Conservation (phyloP, 1,139 yeast genomes). For the Zhuliangozyma blackwelliae region DNA sequence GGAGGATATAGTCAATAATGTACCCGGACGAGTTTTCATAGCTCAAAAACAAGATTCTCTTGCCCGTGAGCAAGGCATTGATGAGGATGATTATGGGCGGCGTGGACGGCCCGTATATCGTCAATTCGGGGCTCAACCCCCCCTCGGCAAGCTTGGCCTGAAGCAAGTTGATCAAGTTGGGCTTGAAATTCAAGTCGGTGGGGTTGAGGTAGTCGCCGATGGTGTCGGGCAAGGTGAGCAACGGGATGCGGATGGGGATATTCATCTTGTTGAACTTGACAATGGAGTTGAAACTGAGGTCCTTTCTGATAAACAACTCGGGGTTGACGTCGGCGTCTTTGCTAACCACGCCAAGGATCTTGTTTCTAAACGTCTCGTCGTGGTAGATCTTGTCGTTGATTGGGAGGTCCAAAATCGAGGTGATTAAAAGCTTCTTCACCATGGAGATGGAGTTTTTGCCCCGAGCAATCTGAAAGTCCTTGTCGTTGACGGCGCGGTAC, state of each 20-base stretch:
- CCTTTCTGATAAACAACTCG: constrained; percentile 40
- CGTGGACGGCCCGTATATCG: constrained; percentile 54
- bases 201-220: constrained; percentile 47
- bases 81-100: constrained; percentile 56
- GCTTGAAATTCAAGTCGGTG: constrained; percentile 41
- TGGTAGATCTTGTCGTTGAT: constrained; percentile 41
- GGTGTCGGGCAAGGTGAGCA: constrained; percentile 38
- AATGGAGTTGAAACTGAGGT: constrained; percentile 41
- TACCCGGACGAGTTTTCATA: constrained; percentile 52
- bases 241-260: constrained; percentile 41
- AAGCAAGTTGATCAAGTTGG: constrained; percentile 36
- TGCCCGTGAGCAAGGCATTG: constrained; percentile 56
- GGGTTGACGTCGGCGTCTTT: constrained; percentile 18
- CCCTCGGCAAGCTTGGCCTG: constrained; percentile 29
- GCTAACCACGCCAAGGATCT: constrained; percentile 27
- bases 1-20: constrained; percentile 52
- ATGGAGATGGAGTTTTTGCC: constrained; percentile 22
- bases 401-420: constrained; percentile 45
- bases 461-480: constrained; percentile 25
- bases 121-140: constrained; percentile 33
- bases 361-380: constrained; percentile 37
- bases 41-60: constrained; percentile 51
- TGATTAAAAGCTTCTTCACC: constrained; percentile 37
- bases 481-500: constrained; percentile 30
- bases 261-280: constrained; percentile 36